Conservation (phyloP, 495 filamentous ascomycete genomes). For the Tuber indicum region DNA sequence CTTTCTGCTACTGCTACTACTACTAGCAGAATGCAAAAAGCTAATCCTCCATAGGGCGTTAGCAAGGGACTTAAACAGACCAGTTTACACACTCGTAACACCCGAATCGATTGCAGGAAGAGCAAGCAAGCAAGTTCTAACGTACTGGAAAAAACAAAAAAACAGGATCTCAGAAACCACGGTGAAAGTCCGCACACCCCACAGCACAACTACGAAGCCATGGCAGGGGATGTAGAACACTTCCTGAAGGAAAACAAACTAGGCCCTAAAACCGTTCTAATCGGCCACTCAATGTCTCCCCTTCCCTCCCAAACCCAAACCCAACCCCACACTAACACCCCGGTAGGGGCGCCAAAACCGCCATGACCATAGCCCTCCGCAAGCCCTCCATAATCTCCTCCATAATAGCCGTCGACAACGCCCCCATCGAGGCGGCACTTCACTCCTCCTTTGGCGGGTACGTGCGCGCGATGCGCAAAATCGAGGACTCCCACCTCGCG, state of each 20-base stretch:
- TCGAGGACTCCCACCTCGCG: slow-evolving; percentile 60
- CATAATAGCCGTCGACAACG: slow-evolving; percentile 85
- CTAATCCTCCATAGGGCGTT: slow-evolving; percentile 56
- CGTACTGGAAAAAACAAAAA: neutral
- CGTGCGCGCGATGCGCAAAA: slow-evolving; percentile 73
- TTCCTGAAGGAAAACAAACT: slow-evolving; percentile 74
- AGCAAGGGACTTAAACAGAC: slow-evolving; percentile 70
- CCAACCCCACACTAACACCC: neutral
- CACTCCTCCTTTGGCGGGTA: slow-evolving; percentile 71
- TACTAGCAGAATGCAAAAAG: slow-evolving; percentile 3
- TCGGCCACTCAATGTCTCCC: slow-evolving; percentile 89
- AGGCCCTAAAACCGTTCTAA: slow-evolving; percentile 58
- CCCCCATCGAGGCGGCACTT: slow-evolving; percentile 71
- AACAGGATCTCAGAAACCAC: slow-evolving; percentile 87
- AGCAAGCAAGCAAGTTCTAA: slow-evolving; percentile 3
- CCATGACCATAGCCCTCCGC: slow-evolving; percentile 77
- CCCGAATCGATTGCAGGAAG: neutral
- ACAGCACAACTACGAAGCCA: slow-evolving; percentile 72
- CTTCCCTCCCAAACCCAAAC: neutral
- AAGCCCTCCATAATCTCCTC: slow-evolving; percentile 58
- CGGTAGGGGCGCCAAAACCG: slow-evolving; percentile 82
- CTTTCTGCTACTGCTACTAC: neutral
- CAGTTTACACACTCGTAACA: slow-evolving; percentile 74
- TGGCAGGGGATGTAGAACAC: slow-evolving; percentile 77
- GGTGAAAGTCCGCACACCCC: slow-evolving; percentile 75